Base-by-base conservation (phyloP, 345 rosid genomes). In the Mangifera indica region DNA sequence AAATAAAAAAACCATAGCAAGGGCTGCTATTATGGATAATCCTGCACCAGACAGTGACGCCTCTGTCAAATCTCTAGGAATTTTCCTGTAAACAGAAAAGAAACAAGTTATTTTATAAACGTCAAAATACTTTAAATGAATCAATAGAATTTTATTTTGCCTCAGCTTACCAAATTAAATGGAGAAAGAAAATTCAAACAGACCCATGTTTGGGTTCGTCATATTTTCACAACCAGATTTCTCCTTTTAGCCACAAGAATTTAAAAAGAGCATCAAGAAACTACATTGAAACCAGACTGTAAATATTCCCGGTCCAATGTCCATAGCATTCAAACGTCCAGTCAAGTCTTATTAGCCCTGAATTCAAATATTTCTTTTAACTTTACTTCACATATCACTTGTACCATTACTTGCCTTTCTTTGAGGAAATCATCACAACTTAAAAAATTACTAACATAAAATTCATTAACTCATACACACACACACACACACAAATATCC, bases 31-130 rank as follows among this genome's bases (percentile, higher is more conserved):
- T 37, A 96, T 85, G 12, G 99, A 96, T 78, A 93, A 79, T 79
- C 98, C 99, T 49, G 98, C 98, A 75, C 99, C 98, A 12, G 98
- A 93, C 42, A 96, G 70, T 51, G 98, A 88, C 48, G 99, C 99
- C 83, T 93, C 98, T 0, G 99, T 96, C 88, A 96, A 88, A 84
- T 96, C 99, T 80, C 99, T 88, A 14, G 99, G 99, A 64, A 93
- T 96, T 87, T 93, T 96, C 91, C 99, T 96, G 93, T 69, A 81
- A 10, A 14, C 69, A 66, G 22, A 18, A 63, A 68, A 69, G 54
- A 56, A 64, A 67, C 44, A 64, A 67, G 21, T 37, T 20, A 40
- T 51, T 21, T 8, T 42, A n/a, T 42, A 56, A 15, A 69, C 15
- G 20, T 10, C 2, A 44, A 21, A 7, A 53, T 4, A 40, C 10